Base-by-base conservation (phyloP, 306 rosid genomes). In the Trifolium pratense region DNA sequence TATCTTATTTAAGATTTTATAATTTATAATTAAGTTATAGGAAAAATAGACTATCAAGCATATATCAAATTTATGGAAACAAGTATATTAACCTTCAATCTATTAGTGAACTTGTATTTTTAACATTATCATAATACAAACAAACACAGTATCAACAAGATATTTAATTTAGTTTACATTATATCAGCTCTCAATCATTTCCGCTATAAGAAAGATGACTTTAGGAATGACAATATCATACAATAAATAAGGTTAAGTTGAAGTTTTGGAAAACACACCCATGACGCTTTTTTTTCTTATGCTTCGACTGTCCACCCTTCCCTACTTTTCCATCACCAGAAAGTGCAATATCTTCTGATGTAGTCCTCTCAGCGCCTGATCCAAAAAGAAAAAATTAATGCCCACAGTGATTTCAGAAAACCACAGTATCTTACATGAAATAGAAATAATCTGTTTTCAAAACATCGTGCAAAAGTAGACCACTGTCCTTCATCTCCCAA, bases 201-300 rank as follows among this genome's bases (percentile, higher is more conserved):
- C 71, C 60, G 23, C 16, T 53, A 68, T 60, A 74, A 36, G 61
- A 34, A 64, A 23, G 36, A 62, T 37, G 63, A 77, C 11, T 36
- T 43, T 53, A 64, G 71, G 58, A 67, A 61, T 68, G 57, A 51
- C 40, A 68, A 61, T 31, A 67, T 59, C 53, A 37, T 25, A 62
- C 55, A 79, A 42, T 49, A 70, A 48, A 70, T 63, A 56, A 3
- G n/a, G 58, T 23, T 61, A 79, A 69, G 29, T 42, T 70, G 48
- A 79, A 52, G 53, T 58, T 52, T 43, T 23, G 51, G 61, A 75
- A 84, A 68, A 78, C 89, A 43, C 80, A 94, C 98, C 98, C 98
- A 73, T 93, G 96, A 32, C 93, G 89, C 73, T 94, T 91, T 74
- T 85, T 80, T 49, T 85, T 9, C 83, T 84, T 91, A 73, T 89